phyloP scores from a whole-genome alignment of 2,329 filamentous ascomycete species.

The Diplodia scrobiculata region DNA sequence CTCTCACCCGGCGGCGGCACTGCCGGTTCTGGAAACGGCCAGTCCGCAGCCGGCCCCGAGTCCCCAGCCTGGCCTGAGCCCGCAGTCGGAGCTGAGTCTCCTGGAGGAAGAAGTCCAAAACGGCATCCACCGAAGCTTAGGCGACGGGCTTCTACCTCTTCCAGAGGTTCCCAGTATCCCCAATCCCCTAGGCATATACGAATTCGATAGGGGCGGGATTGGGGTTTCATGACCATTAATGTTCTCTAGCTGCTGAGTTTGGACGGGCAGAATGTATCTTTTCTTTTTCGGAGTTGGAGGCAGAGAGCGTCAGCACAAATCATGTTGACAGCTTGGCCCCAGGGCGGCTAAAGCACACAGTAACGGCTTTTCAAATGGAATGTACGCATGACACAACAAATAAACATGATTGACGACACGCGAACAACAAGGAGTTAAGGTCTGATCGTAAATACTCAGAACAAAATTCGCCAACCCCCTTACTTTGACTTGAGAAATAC shows the following conservation, averaged over 20 bases:
- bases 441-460: background rate
- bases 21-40: conserved; percentile 7
- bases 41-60: conserved; percentile 14
- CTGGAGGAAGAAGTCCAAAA: conserved; percentile 29
- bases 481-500: background rate
- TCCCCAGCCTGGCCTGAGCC: conserved; percentile 13
- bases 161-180: conserved; percentile 17
- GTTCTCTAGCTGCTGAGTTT: background rate
- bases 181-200: conserved; percentile 23
- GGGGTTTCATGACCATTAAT: conserved; percentile 17
- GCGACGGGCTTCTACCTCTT: conserved; percentile 21
- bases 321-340: background rate
- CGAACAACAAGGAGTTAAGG: background rate
- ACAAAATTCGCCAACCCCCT: too few species aligned
- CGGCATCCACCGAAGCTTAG: conserved; percentile 30
- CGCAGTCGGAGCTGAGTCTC: conserved; percentile 20
- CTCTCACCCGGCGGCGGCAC: background rate
- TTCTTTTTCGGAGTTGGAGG: background rate
- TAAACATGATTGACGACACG: background rate
- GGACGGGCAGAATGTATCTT: background rate
- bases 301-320: background rate
- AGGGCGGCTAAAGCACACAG: background rate
- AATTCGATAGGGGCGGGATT: conserved; percentile 11
- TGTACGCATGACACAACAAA: background rate
- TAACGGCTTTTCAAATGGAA: background rate